phyloP scores from a whole-genome alignment of 345 rosid species.

The Dipteronia dyeriana region DNA sequence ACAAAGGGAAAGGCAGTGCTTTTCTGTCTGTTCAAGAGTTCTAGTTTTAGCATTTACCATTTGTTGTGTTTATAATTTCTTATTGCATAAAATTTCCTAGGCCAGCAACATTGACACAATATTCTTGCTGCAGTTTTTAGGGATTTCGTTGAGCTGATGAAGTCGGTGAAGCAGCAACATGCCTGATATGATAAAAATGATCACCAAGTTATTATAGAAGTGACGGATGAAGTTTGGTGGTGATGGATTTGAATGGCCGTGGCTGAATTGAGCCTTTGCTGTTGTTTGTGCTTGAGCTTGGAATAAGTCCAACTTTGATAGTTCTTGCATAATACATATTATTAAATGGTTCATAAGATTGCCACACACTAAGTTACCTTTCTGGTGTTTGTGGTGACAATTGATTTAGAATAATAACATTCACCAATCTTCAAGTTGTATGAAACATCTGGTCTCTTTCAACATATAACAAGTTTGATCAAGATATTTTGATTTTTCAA shows the following conservation, averaged over 20 bases:
- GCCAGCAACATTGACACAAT: neutral
- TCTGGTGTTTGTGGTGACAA: neutral
- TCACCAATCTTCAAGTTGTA: neutral
- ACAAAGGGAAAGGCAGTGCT: neutral
- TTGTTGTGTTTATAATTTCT: neutral
- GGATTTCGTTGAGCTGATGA: conserved; percentile 63
- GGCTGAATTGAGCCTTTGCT: neutral
- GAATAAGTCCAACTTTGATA: neutral
- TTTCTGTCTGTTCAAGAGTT: too few species aligned
- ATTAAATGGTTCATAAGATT: neutral
- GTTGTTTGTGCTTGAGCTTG: neutral
- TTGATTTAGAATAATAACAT: neutral
- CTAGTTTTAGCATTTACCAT: too few species aligned
- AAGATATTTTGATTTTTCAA: too few species aligned
- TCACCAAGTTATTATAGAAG: too few species aligned
- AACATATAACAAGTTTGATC: too few species aligned
- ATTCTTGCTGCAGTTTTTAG: conserved; percentile 43
- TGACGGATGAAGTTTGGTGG: too few species aligned
- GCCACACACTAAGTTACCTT: neutral
- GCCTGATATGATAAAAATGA: too few species aligned
- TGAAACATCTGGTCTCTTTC: neutral
- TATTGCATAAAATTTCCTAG: neutral
- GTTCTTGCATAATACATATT: neutral
- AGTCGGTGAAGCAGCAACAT: conserved; percentile 29
- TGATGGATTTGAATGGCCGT: too few species aligned